phyloP scores from a whole-genome alignment of 2,329 filamentous ascomycete genomes.

The Diaporthe aspalathi region DNA sequence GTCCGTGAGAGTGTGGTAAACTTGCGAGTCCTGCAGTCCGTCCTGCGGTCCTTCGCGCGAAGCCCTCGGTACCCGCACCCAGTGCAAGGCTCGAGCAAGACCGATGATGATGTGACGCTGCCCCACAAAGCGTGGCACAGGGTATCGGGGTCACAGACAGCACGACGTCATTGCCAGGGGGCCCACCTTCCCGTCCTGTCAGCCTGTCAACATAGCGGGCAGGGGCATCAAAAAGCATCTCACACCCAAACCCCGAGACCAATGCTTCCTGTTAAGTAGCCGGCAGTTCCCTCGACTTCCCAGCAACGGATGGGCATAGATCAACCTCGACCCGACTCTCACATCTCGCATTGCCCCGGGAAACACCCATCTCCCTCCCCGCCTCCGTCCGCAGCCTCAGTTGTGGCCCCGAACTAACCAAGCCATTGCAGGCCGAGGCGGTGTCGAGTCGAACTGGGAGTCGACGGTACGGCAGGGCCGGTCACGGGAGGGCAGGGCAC shows the following conservation, averaged over 20 bases:
- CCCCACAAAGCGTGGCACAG: constrained; percentile 28
- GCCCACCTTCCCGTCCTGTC: constrained; percentile 23
- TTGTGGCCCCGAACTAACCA: not conserved
- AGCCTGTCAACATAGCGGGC: not conserved
- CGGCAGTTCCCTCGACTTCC: constrained; percentile 4
- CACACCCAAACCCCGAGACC: not conserved
- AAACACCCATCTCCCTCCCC: not conserved
- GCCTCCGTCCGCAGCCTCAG: not conserved
- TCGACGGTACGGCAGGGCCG: not conserved
- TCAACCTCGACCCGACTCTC: not conserved
- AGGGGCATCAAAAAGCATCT: constrained; percentile 28
- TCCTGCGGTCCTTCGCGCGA: not conserved
- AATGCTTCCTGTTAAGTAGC: constrained; percentile 9
- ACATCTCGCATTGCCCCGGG: not conserved
- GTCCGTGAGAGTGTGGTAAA: not conserved
- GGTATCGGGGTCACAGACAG: constrained; percentile 20
- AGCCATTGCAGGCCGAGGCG: constrained; percentile 13
- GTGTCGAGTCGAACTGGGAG: constrained; percentile 29
- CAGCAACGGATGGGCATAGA: not conserved
- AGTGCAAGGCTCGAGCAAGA: not conserved
- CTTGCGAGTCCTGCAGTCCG: not conserved
- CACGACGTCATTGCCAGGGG: constrained; percentile 22
- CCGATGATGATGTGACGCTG: constrained; percentile 24
- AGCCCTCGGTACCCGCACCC: constrained; percentile 17
- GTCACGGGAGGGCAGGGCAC: too few relatives aligned